Conservation (phyloP, 306 rosid species). For the Rosa multiflora region DNA sequence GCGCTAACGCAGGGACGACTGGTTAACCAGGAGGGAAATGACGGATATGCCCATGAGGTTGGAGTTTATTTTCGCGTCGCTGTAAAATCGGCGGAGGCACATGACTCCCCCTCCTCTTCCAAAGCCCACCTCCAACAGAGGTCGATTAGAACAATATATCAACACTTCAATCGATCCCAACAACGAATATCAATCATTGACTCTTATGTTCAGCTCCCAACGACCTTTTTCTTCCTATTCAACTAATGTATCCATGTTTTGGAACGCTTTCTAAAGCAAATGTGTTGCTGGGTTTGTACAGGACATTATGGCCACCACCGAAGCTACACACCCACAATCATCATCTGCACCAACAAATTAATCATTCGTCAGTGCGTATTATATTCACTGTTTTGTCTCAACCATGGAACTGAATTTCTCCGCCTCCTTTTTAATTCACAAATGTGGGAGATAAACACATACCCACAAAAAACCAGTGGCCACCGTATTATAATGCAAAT, state of each 20-base stretch:
- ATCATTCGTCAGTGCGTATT: constrained; percentile 45
- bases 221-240: constrained; percentile 22
- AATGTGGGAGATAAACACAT: constrained; percentile 33
- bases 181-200: constrained; percentile 21
- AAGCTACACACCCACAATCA: constrained; percentile 53
- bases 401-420: constrained; percentile 26
- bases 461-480: constrained; percentile 42
- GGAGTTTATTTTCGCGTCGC: constrained; percentile 22
- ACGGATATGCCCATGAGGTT: constrained; percentile 37
- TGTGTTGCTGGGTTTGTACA: constrained; percentile 42
- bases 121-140: constrained; percentile 34
- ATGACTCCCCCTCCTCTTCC: constrained; percentile 22
- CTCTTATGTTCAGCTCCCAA: constrained; percentile 31
- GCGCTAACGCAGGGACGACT: constrained; percentile 20
- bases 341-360: constrained; percentile 59
- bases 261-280: constrained; percentile 18
- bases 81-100: constrained; percentile 32
- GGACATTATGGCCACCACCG: constrained; percentile 45
- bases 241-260: constrained; percentile 26
- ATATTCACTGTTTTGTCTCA: constrained; percentile 21
- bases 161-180: constrained; percentile 27
- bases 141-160: constrained; percentile 31
- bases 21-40: constrained; percentile 16
- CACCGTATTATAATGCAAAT: constrained; percentile 45
- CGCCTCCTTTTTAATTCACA: constrained; percentile 25